Evolutionary conservation across 2,329 filamentous ascomycete species (phyloP), one percentile per base, ranked within the genome.

Genomic region (Venturia nashicola): DNA sequence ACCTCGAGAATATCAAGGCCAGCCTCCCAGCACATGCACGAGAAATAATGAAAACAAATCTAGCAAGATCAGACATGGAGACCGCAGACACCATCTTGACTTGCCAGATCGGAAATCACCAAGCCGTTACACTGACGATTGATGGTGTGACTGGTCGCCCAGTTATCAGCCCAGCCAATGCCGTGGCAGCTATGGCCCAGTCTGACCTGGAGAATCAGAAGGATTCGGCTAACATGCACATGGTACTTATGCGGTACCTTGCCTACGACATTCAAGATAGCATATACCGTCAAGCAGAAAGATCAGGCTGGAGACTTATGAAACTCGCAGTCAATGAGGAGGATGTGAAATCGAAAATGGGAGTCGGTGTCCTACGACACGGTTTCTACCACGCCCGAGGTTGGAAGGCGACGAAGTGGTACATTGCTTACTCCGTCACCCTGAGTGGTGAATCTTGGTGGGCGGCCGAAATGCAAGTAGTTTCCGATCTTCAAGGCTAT

Each of bases 401-500:
- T n/a, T 61, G 46, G 42, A 46, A 46, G 18, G 36, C 27, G 42
- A 27, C 55, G 40, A 54, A 62, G 11, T 65, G 63, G 63, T 55
- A 42, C 43, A 65, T 65, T 32, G 59, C 44, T 12, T 54, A 51
- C 23, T 65, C 74, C 2, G 68, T 76, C 23, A 72, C 72, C 62
- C 63, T 72, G 1, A 67, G 71, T 18, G 74, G 74, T 9, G 70
- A 72, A 59, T 71, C 69, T 46, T 76, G 74, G 74, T 76, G 74
- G 74, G 68, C 74, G 16, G 65, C 73, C 12, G 69, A 75, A 64
- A 64, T 75, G 60, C 63, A 59, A 34, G 40, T 61, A n/a, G 7
- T 18, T 57, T 12, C 11, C 5, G 51, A 36, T 36, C 12, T 8
- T 11, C 20, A 14, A 32, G 32, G 18, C 6, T 18, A n/a, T 5